Conservation (phyloP, 2,329 filamentous ascomycete genomes). For the Ceratocystiopsis sp. region DNA sequence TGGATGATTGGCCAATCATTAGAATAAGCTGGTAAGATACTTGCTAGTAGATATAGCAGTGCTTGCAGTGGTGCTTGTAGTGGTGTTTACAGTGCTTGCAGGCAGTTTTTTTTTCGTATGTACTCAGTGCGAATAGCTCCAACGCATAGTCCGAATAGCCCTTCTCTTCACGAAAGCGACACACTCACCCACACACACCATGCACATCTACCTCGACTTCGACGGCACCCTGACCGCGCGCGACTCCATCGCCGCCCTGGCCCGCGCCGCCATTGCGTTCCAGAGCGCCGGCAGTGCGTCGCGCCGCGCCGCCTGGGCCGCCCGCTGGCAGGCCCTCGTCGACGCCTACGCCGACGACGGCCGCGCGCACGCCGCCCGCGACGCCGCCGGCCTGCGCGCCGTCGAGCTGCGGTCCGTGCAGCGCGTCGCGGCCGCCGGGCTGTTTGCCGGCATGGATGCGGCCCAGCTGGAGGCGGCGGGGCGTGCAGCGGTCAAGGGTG, state of each 20-base stretch:
- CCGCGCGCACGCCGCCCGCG: constrained; percentile 13
- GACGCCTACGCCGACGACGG: constrained; percentile 28
- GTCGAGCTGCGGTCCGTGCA: constrained; percentile 30
- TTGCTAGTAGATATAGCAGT: too few species aligned
- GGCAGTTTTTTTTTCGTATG: too few species aligned
- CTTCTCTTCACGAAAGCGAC: too few species aligned
- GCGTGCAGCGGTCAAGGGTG: constrained; percentile 13
- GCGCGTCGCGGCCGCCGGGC: constrained; percentile 23
- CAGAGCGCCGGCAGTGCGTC: constrained; percentile 8
- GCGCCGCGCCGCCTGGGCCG: constrained; percentile 17
- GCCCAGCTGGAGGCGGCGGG: constrained; percentile 22
- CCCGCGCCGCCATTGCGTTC: constrained; percentile 23
- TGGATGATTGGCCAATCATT: too few species aligned
- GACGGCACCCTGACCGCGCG: constrained; percentile 39
- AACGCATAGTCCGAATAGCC: too few species aligned
- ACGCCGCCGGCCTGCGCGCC: constrained; percentile 20
- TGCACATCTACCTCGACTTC: constrained; percentile 39
- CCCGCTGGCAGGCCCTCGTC: constrained; percentile 28
- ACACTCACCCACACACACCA: too few species aligned
- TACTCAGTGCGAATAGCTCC: too few species aligned
- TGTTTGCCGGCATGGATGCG: constrained; percentile 26
- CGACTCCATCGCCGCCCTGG: constrained; percentile 35
- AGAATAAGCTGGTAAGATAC: too few species aligned
- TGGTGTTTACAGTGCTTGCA: too few species aligned
- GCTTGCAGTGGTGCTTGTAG: too few species aligned